Conservation (phyloP, 768 basidiomycete species). For the Holtermannia corniformis region DNA sequence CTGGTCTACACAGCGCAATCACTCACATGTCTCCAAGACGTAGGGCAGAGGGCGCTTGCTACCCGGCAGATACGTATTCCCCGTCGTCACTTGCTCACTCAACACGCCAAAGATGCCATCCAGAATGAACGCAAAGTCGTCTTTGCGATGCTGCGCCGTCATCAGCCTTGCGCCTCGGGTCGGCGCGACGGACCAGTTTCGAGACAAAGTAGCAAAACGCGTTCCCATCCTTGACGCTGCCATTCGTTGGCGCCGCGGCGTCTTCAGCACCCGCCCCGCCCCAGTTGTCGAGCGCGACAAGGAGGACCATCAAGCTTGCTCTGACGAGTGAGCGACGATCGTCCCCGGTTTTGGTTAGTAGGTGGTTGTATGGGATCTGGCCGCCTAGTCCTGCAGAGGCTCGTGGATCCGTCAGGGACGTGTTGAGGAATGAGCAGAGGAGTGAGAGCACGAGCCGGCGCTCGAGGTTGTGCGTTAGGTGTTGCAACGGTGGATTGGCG, state of each 20-base stretch:
- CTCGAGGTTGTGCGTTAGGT: conserved; percentile 63
- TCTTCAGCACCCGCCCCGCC: neutral
- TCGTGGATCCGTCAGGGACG: conserved; percentile 45
- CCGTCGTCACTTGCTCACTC: conserved; percentile 59
- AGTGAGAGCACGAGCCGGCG: conserved; percentile 67
- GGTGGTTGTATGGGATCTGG: conserved; percentile 79
- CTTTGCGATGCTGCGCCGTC: conserved; percentile 61
- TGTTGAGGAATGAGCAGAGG: conserved; percentile 87
- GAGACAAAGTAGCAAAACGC: conserved; percentile 86
- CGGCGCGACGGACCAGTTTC: conserved; percentile 58
- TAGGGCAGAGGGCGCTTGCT: conserved; percentile 75
- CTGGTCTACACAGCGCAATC: neutral
- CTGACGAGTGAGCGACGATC: conserved; percentile 60
- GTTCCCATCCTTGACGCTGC: conserved; percentile 47
- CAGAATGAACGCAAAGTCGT: conserved; percentile 78
- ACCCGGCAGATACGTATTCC: conserved; percentile 70
- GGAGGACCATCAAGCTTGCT: conserved; percentile 67
- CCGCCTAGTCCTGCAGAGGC: conserved; percentile 16
- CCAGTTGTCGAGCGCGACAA: conserved; percentile 36
- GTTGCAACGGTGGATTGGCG: conserved; percentile 60
- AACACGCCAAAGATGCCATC: conserved; percentile 52
- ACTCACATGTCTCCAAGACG: conserved; percentile 68
- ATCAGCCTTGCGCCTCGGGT: conserved; percentile 9
- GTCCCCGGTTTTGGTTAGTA: conserved; percentile 80
- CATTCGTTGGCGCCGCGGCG: conserved; percentile 9